phyloP scores from a whole-genome alignment of 2,329 filamentous ascomycete species.

The Xylariaceae sp. region DNA sequence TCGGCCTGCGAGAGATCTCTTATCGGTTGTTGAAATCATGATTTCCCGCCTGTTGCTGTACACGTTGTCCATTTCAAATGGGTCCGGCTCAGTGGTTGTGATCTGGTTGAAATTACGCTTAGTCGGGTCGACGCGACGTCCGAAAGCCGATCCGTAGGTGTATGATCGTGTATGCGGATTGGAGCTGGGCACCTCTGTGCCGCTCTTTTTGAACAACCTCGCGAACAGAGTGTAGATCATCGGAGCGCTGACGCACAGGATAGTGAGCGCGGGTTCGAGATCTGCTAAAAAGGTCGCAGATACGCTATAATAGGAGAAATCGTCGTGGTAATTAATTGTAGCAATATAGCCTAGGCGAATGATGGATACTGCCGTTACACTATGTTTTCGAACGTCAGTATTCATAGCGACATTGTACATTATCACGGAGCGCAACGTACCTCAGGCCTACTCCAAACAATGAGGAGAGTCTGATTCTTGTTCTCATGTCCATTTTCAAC shows the following conservation, averaged over 20 bases:
- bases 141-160: conserved; percentile 12
- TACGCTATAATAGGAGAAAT: conserved; percentile 21
- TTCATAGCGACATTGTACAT: background rate
- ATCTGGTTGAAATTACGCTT: conserved; percentile 16
- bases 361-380: conserved; percentile 19
- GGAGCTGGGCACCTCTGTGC: background rate
- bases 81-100: conserved; percentile 10
- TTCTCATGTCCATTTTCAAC: conserved; percentile 18
- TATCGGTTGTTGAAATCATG: conserved; percentile 13
- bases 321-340: conserved; percentile 19
- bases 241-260: conserved; percentile 23
- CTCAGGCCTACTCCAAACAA: conserved; percentile 19
- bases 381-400: conserved; percentile 1
- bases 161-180: conserved; percentile 1
- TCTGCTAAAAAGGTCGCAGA: conserved; percentile 17
- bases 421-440: conserved; percentile 4
- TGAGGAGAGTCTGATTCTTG: conserved; percentile 19
- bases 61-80: conserved; percentile 17
- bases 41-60: conserved; percentile 6
- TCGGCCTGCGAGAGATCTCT: background rate
- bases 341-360: conserved; percentile 18
- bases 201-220: conserved; percentile 5
- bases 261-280: conserved; percentile 16
- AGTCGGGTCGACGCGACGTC: conserved; percentile 8
- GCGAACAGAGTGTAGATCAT: conserved; percentile 19